phyloP scores from a whole-genome alignment of 805 yeast species.

The Monosporozyma servazzii region DNA sequence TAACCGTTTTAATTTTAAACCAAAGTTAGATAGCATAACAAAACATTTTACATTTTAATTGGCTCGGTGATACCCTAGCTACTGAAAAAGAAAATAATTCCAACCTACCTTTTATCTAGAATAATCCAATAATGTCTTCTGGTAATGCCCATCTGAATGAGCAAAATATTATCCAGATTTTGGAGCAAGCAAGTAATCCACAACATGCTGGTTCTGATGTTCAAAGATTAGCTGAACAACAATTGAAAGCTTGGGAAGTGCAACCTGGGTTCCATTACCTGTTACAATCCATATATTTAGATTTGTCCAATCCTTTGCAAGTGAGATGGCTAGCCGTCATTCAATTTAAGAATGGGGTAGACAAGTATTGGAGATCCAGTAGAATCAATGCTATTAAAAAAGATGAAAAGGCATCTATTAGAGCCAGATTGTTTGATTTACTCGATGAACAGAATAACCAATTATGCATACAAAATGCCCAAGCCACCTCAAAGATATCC shows the following conservation, averaged over 20 bases:
- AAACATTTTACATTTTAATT: background rate
- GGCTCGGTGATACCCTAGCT: background rate
- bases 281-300: slow-evolving; percentile 54
- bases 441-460: slow-evolving; percentile 66
- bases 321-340: slow-evolving; percentile 82
- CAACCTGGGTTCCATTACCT: slow-evolving; percentile 48
- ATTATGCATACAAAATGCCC: slow-evolving; percentile 74
- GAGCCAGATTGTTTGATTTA: slow-evolving; percentile 46
- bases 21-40: background rate
- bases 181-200: slow-evolving; percentile 43
- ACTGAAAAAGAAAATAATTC: background rate
- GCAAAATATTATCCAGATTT: slow-evolving; percentile 28
- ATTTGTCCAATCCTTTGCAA: slow-evolving; percentile 49
- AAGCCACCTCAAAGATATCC: slow-evolving; percentile 67
- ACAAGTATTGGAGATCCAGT: slow-evolving; percentile 72
- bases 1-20: background rate
- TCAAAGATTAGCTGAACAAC: slow-evolving; percentile 61
- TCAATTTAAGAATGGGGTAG: slow-evolving; percentile 81
- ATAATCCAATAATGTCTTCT: background rate
- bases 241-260: slow-evolving; percentile 60
- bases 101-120: background rate
- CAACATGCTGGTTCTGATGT: slow-evolving; percentile 37
- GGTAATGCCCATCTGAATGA: slow-evolving; percentile 16
- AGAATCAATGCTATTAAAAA: slow-evolving; percentile 44
- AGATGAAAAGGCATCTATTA: slow-evolving; percentile 64